These are phyloP conservation scores for Gnetum montanum DNA, from an alignment of 75 land plant species.

Conservation along the genomic window DNA sequence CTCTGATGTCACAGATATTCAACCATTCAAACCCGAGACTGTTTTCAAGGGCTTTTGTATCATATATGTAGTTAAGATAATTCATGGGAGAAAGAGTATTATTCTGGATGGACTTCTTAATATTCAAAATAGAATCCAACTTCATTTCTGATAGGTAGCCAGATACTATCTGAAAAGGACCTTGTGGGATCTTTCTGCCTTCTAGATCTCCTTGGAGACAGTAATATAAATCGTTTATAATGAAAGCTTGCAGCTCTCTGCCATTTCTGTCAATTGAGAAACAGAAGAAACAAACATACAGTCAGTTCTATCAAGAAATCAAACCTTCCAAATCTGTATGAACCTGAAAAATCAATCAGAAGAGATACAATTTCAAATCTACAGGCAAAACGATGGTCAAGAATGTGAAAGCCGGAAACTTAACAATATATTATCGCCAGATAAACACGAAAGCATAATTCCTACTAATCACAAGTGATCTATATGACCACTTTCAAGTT, in stretches of 20 bases:
- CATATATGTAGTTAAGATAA: slow-evolving; percentile 35
- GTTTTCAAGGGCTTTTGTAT: slow-evolving; percentile 21
- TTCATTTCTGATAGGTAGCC: slow-evolving; percentile 30
- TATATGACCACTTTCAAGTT: too few relatives aligned
- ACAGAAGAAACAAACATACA: background rate
- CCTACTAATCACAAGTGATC: too few relatives aligned
- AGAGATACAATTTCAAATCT: too few relatives aligned
- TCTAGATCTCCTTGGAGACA: slow-evolving; percentile 81
- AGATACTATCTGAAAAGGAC: slow-evolving; percentile 63
- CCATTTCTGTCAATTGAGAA: slow-evolving; percentile 56
- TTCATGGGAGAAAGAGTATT: slow-evolving; percentile 17
- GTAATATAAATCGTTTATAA: slow-evolving; percentile 70
- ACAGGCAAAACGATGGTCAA: too few relatives aligned
- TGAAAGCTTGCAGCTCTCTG: slow-evolving; percentile 27
- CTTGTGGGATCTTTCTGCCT: slow-evolving; percentile 55
- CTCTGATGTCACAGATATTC: slow-evolving; percentile 40
- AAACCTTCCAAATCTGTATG: too few relatives aligned
- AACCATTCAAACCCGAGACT: slow-evolving; percentile 65
- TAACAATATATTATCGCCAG: too few relatives aligned
- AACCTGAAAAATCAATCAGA: too few relatives aligned
- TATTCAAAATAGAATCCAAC: slow-evolving; percentile 18
- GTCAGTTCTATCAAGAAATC: too few relatives aligned
- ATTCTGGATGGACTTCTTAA: slow-evolving; percentile 10
- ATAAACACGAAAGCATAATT: too few relatives aligned
- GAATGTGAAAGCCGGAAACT: too few relatives aligned